Base-by-base conservation (phyloP, 2,329 filamentous ascomycete genomes). In the Botrytis porri region DNA sequence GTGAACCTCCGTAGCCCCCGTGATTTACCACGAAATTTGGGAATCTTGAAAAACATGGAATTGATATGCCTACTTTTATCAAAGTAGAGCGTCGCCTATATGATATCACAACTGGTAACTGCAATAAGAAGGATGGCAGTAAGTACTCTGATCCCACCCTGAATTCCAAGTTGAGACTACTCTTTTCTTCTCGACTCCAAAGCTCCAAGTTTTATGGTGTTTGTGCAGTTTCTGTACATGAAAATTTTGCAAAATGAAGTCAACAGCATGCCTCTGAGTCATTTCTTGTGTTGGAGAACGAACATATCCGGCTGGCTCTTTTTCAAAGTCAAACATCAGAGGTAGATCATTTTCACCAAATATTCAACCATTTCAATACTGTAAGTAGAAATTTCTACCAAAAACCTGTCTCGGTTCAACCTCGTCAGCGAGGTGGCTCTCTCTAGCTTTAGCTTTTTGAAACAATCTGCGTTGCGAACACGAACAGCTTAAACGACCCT, bases 381-480 rank as follows among this genome's bases (percentile, higher is more conserved):
- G 67, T 70, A 70, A 70, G 67, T 70, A 9, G 20, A 57, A 25
- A 10, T 69, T 32, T 69, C 65, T 32, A 57, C 18, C 22, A 41
- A 43, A 43, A 7, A 32, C 10, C 20, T 69, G 48, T 67, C 48
- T 54, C 65, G 65, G 65, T 69, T 57, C 54, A 57, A 43, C 39
- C 5, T 69, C 48, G 45, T 65, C 41, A 54, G 60, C 45, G 22
- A 66, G 25, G 45, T 43, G 54, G 51, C 22, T 32, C 59, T 41
- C 16, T 59, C 60, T 43, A 25, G 35, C 37, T 25, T 43, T 71
- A 25, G 45, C 60, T 54, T n/a, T n/a, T 66, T 71, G 70, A 71
- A 71, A 71, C 70, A 51, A 32, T 45, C n/a, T n/a, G 16, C 43
- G 61, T 66, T 54, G 41, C 70, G 43, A 71, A 43, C 61, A 64